Evolutionary conservation across 2,329 filamentous ascomycete species (phyloP), one percentile per base, ranked within the genome.

Genomic region (Hypoxylon sp.): DNA sequence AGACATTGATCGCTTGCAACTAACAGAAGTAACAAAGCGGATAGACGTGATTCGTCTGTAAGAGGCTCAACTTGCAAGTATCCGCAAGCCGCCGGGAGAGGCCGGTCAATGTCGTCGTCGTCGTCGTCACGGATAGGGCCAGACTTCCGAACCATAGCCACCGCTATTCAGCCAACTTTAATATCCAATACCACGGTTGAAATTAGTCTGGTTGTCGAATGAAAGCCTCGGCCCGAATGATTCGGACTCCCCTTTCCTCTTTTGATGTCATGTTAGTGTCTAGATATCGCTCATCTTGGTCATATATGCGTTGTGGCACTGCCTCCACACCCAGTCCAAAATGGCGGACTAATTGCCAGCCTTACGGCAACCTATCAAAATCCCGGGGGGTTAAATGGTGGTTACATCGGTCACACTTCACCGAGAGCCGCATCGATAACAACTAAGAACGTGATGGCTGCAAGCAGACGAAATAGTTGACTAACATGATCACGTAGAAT

Each of bases 161-260:
- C 51, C 51, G 46, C 52, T 19, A 42, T 21, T 59, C 37, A 27
- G 13, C n/a, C 21, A 42, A 48, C 15, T 17, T 48, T n/a, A 29
- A 37, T 11, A 44, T 39, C 55, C 44, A 51, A 55, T 46, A 48
- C 65, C 55, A 56, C 17, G 55, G 44, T 39, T 27, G 17, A 19
- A 4, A 8, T 19, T 29, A 1, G 37, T 29, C 37, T 44, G 21
- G 50, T 21, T n/a, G 31, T 46, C 7, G 32, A 56, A n/a, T 24
- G 44, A 24, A 19, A 10, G 3, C 17, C 24, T 58, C 50, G 55
- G 55, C 5, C 51, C 65, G 51, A 67, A 29, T 67, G 13, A 29
- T n/a, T 42, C 39, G n/a, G 3, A 13, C 10, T 32, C 21, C 10
- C 35, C 59, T 37, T 42, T 52, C 27, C 6, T 17, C 13, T 47